These are phyloP conservation scores for Naganishia onofrii DNA, from an alignment of 768 basidiomycete species.

Conservation along the genomic window DNA sequence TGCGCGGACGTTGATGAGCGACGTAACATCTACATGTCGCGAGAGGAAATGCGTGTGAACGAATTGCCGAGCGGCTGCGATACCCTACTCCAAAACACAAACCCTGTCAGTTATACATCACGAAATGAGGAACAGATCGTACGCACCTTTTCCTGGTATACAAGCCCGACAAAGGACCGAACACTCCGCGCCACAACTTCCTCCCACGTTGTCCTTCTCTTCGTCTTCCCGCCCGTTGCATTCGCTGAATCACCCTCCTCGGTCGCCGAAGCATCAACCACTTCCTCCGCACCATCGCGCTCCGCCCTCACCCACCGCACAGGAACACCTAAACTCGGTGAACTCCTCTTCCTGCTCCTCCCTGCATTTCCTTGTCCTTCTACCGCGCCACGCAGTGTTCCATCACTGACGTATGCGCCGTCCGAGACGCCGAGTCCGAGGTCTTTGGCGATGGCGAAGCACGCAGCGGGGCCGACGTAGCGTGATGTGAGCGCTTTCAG, in stretches of 20 bases:
- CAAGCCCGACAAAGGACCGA: constrained; percentile 77
- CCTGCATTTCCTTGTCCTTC: constrained; percentile 32
- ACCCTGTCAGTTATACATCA: too few relatives aligned
- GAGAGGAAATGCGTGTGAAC: constrained; percentile 83
- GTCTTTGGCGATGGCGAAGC: constrained; percentile 79
- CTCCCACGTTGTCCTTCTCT: constrained; percentile 58
- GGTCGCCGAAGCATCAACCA: constrained; percentile 34
- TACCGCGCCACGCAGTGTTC: constrained; percentile 27
- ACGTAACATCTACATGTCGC: constrained; percentile 74
- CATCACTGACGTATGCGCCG: constrained; percentile 31
- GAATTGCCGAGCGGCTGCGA: constrained; percentile 81
- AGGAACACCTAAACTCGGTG: constrained; percentile 41
- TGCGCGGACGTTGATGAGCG: constrained; percentile 75
- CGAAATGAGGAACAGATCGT: too few relatives aligned
- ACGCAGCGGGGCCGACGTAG: constrained; percentile 80
- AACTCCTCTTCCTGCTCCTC: constrained; percentile 27
- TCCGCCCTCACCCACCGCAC: constrained; percentile 58
- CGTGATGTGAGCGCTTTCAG: constrained; percentile 87
- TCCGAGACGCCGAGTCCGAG: constrained; percentile 42
- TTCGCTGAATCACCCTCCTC: neutral
- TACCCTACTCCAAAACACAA: constrained; percentile 49
- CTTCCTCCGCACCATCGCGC: neutral
- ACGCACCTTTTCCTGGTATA: constrained; percentile 78
- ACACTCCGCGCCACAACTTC: constrained; percentile 87
- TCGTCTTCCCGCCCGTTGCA: neutral